Percentiles rank a stretch among this genome's conserved stretches.
phyloP scores from a whole-genome alignment of 345 rosid species.

The Eucalyptus melliodora region DNA sequence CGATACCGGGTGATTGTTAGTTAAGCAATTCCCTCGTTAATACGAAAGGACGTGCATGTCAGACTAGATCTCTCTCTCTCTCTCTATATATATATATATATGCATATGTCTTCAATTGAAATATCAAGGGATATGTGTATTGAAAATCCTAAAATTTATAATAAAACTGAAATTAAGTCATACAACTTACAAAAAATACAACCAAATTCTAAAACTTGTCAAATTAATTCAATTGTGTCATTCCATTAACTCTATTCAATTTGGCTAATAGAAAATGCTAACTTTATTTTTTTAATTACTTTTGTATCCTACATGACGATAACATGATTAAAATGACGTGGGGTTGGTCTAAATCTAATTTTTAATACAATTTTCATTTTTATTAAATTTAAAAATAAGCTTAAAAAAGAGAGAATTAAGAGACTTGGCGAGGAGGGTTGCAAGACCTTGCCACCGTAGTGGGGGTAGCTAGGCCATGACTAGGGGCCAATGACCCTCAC shows the following conservation, averaged over 20 bases:
- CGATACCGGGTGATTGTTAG: neutral
- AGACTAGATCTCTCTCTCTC: neutral
- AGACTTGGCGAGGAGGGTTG: fast-evolving
- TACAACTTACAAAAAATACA: too few relatives aligned
- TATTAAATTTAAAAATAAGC: too few relatives aligned
- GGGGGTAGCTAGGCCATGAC: neutral
- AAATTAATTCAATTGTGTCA: fast-evolving
- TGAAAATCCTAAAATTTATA: too few relatives aligned
- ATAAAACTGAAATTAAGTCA: fast-evolving
- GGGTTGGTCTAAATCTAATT: neutral
- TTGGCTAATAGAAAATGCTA: fast-evolving
- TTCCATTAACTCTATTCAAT: too few relatives aligned
- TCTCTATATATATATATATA: too few relatives aligned
- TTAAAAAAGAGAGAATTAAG: too few relatives aligned
- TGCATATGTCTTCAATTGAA: too few relatives aligned
- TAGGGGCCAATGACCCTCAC: neutral
- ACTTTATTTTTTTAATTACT: neutral
- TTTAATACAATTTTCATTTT: too few relatives aligned
- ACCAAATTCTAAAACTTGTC: fast-evolving
- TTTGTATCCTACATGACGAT: neutral
- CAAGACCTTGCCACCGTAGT: neutral
- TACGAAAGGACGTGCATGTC: neutral
- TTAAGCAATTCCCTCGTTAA: too few relatives aligned
- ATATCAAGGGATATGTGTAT: neutral
- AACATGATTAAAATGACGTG: too few relatives aligned